Base-by-base conservation (phyloP, 805 yeast species). In the Myxozyma nipponensis region DNA sequence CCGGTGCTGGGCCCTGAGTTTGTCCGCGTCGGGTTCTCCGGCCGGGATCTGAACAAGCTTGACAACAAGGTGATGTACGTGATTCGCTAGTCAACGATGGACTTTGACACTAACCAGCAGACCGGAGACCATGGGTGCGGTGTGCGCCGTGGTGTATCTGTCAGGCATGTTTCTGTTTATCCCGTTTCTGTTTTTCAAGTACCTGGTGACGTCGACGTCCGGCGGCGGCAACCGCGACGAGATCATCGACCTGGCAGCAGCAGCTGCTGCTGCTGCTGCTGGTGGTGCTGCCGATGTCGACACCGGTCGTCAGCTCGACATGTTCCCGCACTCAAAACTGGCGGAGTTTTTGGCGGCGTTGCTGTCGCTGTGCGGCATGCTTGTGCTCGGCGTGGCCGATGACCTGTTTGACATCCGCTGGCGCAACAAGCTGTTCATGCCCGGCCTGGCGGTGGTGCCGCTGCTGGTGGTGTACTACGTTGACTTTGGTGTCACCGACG, bases 401-500 rank as follows among this genome's bases (percentile, higher is more conserved):
- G 98, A 93, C 71, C 74, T 93, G 61, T 93, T 93, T 64, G 99
- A 93, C 68, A 81, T 93, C 56, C 77, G 96, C 60, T 93, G 99
- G 99, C 77, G 99, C 64, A 96, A 93, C 71, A 93, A 93, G 73
- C 88, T 93, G 70, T 88, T 93, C 62, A 66, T 93, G 58, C 99
- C 99, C 0, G 96, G 96, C 0, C 80, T 93, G 47, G 96, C 96
- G 0, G 83, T 96, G 1, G 81, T 93, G 39, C 99, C 99, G 3
- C 73, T 93, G 60, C 74, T 93, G 51, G 78, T 91, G 17, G 96
- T 93, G 2, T 93, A 93, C 69, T 89, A 86, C 61, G 88, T 90
- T 50, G 97, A 93, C 68, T 91, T 87, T 68, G 95, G 96, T 52
- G 87, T 87, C 38, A 93, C 99, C 0, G 81, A 84, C 37, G 84